A percentile compares a stretch with the other conserved stretches of the same genome.
Conservation (phyloP, 306 rosid genomes). For the Acmispon strigosus region DNA sequence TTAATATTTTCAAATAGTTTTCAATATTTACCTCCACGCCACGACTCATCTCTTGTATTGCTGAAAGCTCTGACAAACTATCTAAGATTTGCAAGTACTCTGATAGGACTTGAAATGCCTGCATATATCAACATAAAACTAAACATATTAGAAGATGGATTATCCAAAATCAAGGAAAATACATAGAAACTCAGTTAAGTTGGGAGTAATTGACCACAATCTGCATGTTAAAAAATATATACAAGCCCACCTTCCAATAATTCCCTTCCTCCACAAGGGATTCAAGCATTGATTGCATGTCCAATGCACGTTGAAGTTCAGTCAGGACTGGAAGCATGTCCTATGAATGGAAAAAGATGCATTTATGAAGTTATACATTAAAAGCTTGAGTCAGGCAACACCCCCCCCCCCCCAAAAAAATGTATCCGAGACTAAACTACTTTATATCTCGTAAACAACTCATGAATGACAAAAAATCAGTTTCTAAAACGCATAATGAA, state of each 20-base stretch:
- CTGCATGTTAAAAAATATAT: constrained; percentile 20
- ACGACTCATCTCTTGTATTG: constrained; percentile 87
- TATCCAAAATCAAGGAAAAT: background rate
- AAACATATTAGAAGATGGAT: constrained; percentile 4
- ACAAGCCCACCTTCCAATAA: constrained; percentile 77
- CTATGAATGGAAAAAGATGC: constrained; percentile 34
- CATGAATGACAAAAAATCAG: background rate
- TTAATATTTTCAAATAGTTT: constrained; percentile 13
- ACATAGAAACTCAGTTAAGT: background rate
- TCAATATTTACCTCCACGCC: constrained; percentile 77
- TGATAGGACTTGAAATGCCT: constrained; percentile 97
- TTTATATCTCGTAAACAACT: constrained; percentile 13
- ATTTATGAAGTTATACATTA: background rate
- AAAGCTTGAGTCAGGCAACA: background rate
- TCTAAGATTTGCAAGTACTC: constrained; percentile 93
- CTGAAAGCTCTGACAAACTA: constrained; percentile 80
- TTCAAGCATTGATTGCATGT: constrained; percentile 88
- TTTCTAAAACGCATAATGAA: background rate
- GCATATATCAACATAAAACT: constrained; percentile 27
- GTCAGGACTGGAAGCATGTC: constrained; percentile 78
- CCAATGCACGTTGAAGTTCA: constrained; percentile 74
- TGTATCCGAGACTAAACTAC: background rate
- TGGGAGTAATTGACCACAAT: constrained; percentile 10
- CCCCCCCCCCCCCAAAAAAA: background rate
- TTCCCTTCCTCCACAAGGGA: constrained; percentile 83